Evolutionary conservation across 106 monocot genomes (phyloP).

Genomic region (Allium fistulosum): DNA sequence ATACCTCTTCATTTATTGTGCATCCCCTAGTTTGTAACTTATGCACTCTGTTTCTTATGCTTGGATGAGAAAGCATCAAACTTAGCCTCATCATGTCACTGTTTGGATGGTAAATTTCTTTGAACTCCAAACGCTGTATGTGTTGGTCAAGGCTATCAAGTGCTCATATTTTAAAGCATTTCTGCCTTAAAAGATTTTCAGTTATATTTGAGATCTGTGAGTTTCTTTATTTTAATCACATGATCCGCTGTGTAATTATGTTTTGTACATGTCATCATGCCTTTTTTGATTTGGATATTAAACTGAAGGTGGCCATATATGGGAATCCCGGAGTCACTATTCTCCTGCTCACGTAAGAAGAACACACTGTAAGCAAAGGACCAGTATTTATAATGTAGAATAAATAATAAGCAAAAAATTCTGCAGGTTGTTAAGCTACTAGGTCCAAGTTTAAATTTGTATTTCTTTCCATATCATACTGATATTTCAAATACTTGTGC

Average conservation of each 20-base stretch:
- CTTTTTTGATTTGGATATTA: slow-evolving; percentile 20
- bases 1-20: neutral
- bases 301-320: slow-evolving; percentile 25
- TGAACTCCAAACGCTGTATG: slow-evolving; percentile 34
- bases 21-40: neutral
- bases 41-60: neutral
- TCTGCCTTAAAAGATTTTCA: slow-evolving; percentile 42
- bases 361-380: slow-evolving; percentile 12
- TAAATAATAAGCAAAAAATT: no score
- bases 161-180: slow-evolving; percentile 34
- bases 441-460: neutral
- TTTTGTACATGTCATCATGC: slow-evolving; percentile 11
- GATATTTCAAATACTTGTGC: no score
- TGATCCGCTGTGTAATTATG: slow-evolving; percentile 16
- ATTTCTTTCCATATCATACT: no score
- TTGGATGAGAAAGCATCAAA: neutral
- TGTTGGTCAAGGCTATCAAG: slow-evolving; percentile 42
- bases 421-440: no score
- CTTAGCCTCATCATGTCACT: neutral
- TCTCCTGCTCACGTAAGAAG: slow-evolving; percentile 12
- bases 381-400: slow-evolving; percentile 2
- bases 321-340: slow-evolving; percentile 15
- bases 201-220: slow-evolving; percentile 46
- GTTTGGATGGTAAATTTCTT: slow-evolving; percentile 16
- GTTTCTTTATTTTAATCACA: slow-evolving; percentile 35